phyloP scores from a whole-genome alignment of 179 eudicot genomes.

The Heliamphora pulchella region DNA sequence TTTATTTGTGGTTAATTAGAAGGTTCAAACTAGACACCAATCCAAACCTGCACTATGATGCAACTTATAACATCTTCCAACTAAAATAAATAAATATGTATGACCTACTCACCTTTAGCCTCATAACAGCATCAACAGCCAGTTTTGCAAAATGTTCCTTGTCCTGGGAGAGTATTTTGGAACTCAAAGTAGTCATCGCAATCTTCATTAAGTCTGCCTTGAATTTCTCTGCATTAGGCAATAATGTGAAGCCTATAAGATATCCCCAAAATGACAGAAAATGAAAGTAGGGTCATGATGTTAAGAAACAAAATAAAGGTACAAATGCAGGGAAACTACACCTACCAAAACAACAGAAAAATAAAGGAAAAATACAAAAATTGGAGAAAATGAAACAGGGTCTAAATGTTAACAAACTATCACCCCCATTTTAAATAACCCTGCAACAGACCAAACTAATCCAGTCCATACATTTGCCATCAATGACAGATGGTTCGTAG shows the following conservation, averaged over 20 bases:
- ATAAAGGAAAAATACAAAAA: too few species aligned
- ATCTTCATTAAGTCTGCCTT: conserved; percentile 87
- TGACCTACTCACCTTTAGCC: conserved; percentile 61
- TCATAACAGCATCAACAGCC: conserved; percentile 99
- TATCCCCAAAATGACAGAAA: not conserved
- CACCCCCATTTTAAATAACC: not conserved
- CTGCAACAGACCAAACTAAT: conserved; percentile 12
- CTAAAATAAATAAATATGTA: conserved; percentile 8
- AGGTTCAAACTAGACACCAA: not conserved
- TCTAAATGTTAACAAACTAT: not conserved
- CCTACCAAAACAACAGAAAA: not conserved
- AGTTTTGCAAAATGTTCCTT: conserved; percentile 89
- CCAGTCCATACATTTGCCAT: not conserved
- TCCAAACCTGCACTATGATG: not conserved
- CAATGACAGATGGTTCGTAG: not conserved
- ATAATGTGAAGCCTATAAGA: not conserved
- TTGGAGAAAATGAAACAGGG: not conserved
- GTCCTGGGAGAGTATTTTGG: conserved; percentile 93
- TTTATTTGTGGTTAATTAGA: not conserved
- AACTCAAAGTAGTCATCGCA: conserved; percentile 95
- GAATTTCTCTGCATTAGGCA: conserved; percentile 69
- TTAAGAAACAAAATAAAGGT: not conserved
- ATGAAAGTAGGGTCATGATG: not conserved
- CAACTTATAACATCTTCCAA: not conserved
- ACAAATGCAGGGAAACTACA: not conserved